These are phyloP conservation scores for Penicillium cataractarum DNA, from an alignment of 495 filamentous ascomycete species.

Conservation along the genomic window DNA sequence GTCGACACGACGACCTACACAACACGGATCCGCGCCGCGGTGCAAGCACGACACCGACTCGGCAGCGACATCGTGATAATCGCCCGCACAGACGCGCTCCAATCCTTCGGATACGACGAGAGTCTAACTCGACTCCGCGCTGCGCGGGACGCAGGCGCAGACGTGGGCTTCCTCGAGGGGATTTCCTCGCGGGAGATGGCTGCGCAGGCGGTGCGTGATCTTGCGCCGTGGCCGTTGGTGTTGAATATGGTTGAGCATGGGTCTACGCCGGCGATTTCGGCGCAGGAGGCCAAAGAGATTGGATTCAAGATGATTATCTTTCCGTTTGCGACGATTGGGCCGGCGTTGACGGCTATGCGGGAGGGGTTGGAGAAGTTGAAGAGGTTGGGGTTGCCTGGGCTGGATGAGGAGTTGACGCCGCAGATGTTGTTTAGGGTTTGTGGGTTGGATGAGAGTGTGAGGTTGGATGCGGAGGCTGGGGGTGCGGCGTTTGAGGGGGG, in stretches of 20 bases:
- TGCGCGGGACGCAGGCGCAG: constrained; percentile 61
- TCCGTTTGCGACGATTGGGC: constrained; percentile 56
- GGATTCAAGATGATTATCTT: constrained; percentile 69
- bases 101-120: constrained; percentile 64
- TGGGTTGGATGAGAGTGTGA: constrained; percentile 59
- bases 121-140: constrained; percentile 57
- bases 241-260: constrained; percentile 71
- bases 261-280: constrained; percentile 60
- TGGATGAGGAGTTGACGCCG: constrained; percentile 51
- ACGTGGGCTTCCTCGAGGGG: constrained; percentile 63
- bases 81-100: constrained; percentile 68
- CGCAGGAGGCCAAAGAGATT: constrained; percentile 58
- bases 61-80: constrained; percentile 68
- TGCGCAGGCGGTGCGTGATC: constrained; percentile 45
- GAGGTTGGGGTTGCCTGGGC: constrained; percentile 49
- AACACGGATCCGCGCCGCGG: constrained; percentile 61
- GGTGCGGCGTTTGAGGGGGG: constrained; percentile 52
- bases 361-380: constrained; percentile 54
- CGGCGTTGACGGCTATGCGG: constrained; percentile 56
- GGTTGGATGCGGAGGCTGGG: constrained; percentile 60
- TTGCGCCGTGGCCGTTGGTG: constrained; percentile 63
- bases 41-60: constrained; percentile 52
- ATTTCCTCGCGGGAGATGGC: constrained; percentile 44
- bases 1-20: constrained; percentile 56
- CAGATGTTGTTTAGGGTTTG: constrained; percentile 61